phyloP scores from a whole-genome alignment of 371 early-diverging fungal species.

The Mucor piriformis region DNA sequence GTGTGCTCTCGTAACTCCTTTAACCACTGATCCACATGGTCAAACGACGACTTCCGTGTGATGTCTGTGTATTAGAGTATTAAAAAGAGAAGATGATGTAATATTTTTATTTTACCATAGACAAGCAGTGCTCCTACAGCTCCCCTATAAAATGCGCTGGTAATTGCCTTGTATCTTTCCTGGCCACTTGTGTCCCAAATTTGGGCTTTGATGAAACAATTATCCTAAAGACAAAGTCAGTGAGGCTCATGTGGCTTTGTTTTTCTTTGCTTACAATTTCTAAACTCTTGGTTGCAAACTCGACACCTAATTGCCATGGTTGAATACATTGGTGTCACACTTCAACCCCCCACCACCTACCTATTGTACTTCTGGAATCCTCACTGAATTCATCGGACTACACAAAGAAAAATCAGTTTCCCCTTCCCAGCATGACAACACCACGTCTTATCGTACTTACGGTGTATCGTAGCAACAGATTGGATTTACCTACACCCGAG shows the following conservation, averaged over 20 bases:
- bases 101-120: constrained; percentile 31
- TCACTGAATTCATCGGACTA: constrained; percentile 27
- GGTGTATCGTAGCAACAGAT: constrained; percentile 92
- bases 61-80: constrained; percentile 67
- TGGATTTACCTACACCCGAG: constrained; percentile 96
- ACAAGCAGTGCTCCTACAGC: constrained; percentile 51
- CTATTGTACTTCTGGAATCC: constrained; percentile 28
- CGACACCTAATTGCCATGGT: constrained; percentile 54
- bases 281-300: constrained; percentile 56
- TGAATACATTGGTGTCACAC: too few species aligned
- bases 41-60: constrained; percentile 93
- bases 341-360: too few species aligned
- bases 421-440: too few species aligned
- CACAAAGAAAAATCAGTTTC: too few species aligned
- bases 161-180: constrained; percentile 81
- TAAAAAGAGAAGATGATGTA: too few species aligned
- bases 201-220: constrained; percentile 71
- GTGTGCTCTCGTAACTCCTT: constrained; percentile 97
- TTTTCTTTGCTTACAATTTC: constrained; percentile 33
- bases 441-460: too few species aligned
- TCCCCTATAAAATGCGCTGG: constrained; percentile 55
- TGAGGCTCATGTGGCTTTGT: constrained; percentile 2
- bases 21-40: constrained; percentile 92
- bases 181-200: constrained; percentile 91
- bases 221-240: constrained; percentile 18